Conservation (phyloP, 352 stramenopile species). For the Phytophthora agathidicida region DNA sequence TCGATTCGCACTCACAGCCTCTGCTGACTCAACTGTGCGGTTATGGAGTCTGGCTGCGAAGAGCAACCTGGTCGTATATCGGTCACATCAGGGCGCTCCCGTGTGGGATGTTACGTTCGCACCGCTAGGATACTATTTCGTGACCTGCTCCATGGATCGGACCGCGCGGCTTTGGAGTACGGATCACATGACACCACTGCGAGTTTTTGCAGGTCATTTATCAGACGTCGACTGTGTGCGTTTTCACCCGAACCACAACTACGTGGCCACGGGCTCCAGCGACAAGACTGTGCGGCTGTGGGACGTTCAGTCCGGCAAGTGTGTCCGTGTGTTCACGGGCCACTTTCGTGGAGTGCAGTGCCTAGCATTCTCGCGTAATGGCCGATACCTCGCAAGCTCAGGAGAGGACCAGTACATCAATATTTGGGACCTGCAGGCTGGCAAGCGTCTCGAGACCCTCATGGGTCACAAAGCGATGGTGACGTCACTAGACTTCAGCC, state of each 20-base stretch:
- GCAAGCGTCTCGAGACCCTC: slow-evolving; percentile 86
- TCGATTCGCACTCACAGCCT: slow-evolving; percentile 82
- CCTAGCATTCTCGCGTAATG: slow-evolving; percentile 91
- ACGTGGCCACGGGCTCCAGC: slow-evolving; percentile 92
- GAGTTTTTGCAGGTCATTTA: slow-evolving; percentile 94
- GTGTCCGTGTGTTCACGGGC: slow-evolving; percentile 92
- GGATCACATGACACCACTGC: slow-evolving; percentile 90
- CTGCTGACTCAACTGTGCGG: slow-evolving; percentile 79
- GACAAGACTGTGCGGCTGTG: slow-evolving; percentile 95
- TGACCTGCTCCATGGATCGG: slow-evolving; percentile 93
- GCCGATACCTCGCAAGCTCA: slow-evolving; percentile 87
- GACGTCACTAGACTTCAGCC: slow-evolving; percentile 79
- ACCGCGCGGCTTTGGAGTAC: slow-evolving; percentile 94
- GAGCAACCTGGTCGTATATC: slow-evolving; percentile 80
- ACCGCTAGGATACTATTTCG: slow-evolving; percentile 95
- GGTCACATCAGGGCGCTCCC: slow-evolving; percentile 71
- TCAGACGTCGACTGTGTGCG: slow-evolving; percentile 91
- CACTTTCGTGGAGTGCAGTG: slow-evolving; percentile 89
- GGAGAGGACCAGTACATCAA: slow-evolving; percentile 92
- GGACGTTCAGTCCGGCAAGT: slow-evolving; percentile 94
- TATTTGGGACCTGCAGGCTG: slow-evolving; percentile 94
- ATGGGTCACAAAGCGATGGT: slow-evolving; percentile 79
- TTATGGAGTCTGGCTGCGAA: slow-evolving; percentile 88
- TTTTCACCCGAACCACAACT: slow-evolving; percentile 97
- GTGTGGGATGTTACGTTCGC: slow-evolving; percentile 94